Evolutionary conservation across 2,329 filamentous ascomycete species (phyloP).

Genomic region (Leptographium galeiforme): DNA sequence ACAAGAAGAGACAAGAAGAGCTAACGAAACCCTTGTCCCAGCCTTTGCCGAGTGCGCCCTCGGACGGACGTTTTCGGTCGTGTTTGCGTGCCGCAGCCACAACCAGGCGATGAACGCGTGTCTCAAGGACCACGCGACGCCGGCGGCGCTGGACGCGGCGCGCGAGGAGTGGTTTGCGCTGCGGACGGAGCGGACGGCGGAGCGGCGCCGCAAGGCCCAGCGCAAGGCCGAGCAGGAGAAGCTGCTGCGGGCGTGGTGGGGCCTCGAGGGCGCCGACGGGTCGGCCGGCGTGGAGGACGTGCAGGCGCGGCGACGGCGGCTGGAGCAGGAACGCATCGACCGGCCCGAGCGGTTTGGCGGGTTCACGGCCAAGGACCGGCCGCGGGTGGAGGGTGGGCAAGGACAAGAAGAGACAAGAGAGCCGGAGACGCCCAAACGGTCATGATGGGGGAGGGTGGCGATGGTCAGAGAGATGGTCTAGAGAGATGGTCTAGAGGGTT

Average conservation of each 20-base stretch:
- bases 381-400: conserved; percentile 7
- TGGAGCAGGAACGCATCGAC: conserved; percentile 40
- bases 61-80: conserved; percentile 73
- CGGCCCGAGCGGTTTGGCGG: conserved; percentile 42
- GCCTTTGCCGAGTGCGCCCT: conserved; percentile 86
- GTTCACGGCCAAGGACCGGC: conserved; percentile 27
- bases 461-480: too few relatives aligned
- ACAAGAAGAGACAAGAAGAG: not conserved
- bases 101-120: conserved; percentile 85
- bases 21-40: conserved; percentile 21
- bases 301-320: conserved; percentile 30
- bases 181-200: conserved; percentile 54
- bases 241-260: conserved; percentile 56
- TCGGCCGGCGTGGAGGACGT: conserved; percentile 25
- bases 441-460: too few relatives aligned
- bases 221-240: conserved; percentile 49
- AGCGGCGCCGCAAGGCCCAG: conserved; percentile 49
- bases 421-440: not conserved
- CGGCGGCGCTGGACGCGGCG: conserved; percentile 72
- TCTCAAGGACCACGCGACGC: conserved; percentile 79
- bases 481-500: too few relatives aligned
- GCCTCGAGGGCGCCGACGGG: conserved; percentile 21
- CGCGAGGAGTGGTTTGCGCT: conserved; percentile 86
- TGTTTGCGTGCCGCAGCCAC: conserved; percentile 70
- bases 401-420: not conserved